phyloP scores from a whole-genome alignment of 441 rosid genomes.

The Eruca vesicaria region DNA sequence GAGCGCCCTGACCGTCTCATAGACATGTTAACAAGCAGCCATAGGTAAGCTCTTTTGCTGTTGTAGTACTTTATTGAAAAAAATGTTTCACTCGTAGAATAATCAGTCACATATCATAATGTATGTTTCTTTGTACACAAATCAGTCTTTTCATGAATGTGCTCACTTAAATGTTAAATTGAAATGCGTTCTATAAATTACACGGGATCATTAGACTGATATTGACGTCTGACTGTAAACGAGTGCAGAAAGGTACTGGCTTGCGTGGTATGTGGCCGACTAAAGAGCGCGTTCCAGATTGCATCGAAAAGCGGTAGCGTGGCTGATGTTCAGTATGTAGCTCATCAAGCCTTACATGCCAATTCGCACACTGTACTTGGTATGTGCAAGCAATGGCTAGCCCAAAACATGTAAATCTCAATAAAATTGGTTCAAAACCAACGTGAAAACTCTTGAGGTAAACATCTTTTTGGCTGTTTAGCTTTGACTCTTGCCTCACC shows the following conservation, averaged over 20 bases:
- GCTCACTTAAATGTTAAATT: background rate
- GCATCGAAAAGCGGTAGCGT: constrained; percentile 95
- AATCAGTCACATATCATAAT: no score
- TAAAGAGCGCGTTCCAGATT: constrained; percentile 95
- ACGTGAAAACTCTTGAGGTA: background rate
- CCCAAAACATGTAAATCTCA: constrained; percentile 63
- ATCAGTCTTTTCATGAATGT: background rate
- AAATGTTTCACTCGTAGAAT: background rate
- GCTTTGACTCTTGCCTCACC: background rate
- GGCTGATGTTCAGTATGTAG: constrained; percentile 97
- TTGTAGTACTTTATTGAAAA: background rate
- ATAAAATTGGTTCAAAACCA: background rate
- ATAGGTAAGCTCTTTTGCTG: constrained; percentile 48
- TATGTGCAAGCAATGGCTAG: constrained; percentile 95
- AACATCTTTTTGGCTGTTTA: background rate
- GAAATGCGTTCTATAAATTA: background rate
- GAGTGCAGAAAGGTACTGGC: constrained; percentile 88
- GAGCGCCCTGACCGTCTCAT: constrained; percentile 97
- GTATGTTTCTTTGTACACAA: background rate
- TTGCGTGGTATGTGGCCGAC: constrained; percentile 94
- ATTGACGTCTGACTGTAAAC: constrained; percentile 8
- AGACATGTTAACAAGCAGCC: constrained; percentile 96
- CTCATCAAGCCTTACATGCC: constrained; percentile 96
- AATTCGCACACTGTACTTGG: constrained; percentile 91
- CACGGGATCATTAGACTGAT: constrained; percentile 4